phyloP scores from a whole-genome alignment of 306 rosid species.

The Rubus parviflorus region DNA sequence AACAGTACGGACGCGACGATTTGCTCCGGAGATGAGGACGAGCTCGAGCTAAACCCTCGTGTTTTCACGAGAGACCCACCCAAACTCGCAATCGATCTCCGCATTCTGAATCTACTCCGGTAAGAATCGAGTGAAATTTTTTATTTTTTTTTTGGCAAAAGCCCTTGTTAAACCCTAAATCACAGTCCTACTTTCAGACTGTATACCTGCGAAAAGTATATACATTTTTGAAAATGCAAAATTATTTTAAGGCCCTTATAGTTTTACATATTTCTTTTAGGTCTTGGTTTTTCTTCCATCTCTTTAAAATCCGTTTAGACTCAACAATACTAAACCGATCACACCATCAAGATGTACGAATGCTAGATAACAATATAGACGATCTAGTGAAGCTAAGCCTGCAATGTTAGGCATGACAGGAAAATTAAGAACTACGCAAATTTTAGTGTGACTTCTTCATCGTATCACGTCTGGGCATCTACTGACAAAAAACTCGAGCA shows the following conservation, averaged over 20 bases:
- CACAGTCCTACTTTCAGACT: background rate
- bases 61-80: slow-evolving; percentile 41
- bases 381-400: no score
- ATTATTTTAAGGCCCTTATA: background rate
- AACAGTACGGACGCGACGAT: slow-evolving; percentile 84
- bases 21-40: slow-evolving; percentile 38
- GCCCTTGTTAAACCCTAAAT: slow-evolving; percentile 5
- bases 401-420: no score
- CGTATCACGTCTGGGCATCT: no score
- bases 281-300: background rate
- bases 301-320: no score
- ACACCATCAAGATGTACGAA: no score
- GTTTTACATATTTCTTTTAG: background rate
- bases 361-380: no score
- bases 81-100: slow-evolving; percentile 38
- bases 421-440: no score
- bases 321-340: no score
- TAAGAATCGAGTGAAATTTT: background rate
- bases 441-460: no score
- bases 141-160: background rate
- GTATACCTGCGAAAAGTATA: background rate
- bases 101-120: slow-evolving; percentile 47
- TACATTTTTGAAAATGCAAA: background rate
- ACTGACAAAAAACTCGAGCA: no score
- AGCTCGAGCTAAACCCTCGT: slow-evolving; percentile 57